Evolutionary conservation across 495 filamentous ascomycete species (phyloP).

Genomic region (Diplogelasinospora grovesii): DNA sequence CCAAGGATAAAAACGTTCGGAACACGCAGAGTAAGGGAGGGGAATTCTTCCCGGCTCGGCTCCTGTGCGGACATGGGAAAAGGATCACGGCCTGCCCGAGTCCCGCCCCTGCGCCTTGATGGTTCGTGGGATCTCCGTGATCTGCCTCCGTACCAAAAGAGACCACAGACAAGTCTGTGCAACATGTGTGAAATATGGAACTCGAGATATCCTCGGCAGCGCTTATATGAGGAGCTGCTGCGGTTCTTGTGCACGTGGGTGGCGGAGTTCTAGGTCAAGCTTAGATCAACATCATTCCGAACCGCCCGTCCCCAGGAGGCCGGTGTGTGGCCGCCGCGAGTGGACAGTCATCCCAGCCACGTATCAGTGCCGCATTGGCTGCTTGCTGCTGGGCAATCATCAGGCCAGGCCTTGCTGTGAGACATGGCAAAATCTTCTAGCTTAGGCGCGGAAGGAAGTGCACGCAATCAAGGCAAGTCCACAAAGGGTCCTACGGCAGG

Average conservation of each 20-base stretch:
- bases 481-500: too few species aligned
- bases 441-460: slow-evolving; percentile 5
- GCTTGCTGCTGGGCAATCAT: slow-evolving; percentile 8
- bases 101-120: slow-evolving; percentile 2
- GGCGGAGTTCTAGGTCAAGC: background rate
- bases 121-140: slow-evolving; percentile 16
- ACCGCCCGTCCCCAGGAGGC: background rate
- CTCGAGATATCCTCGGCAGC: slow-evolving; percentile 10
- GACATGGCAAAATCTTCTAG: slow-evolving; percentile 9
- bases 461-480: too few species aligned
- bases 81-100: too few species aligned
- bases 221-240: slow-evolving; percentile 6
- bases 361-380: slow-evolving; percentile 16
- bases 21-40: slow-evolving; percentile 12
- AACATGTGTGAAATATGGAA: slow-evolving; percentile 10
- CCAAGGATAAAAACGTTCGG: slow-evolving; percentile 16
- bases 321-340: background rate
- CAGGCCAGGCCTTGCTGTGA: slow-evolving; percentile 7
- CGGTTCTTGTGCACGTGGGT: slow-evolving; percentile 10
- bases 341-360: slow-evolving; percentile 7
- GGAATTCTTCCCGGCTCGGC: slow-evolving; percentile 17
- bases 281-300: background rate
- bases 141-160: slow-evolving; percentile 14
- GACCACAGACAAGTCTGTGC: slow-evolving; percentile 9
- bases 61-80: slow-evolving; percentile 4